A percentile compares a stretch with the other conserved stretches of the same genome.
Conservation (phyloP, 352 stramenopile species). For the Thalassiosira hispida region DNA sequence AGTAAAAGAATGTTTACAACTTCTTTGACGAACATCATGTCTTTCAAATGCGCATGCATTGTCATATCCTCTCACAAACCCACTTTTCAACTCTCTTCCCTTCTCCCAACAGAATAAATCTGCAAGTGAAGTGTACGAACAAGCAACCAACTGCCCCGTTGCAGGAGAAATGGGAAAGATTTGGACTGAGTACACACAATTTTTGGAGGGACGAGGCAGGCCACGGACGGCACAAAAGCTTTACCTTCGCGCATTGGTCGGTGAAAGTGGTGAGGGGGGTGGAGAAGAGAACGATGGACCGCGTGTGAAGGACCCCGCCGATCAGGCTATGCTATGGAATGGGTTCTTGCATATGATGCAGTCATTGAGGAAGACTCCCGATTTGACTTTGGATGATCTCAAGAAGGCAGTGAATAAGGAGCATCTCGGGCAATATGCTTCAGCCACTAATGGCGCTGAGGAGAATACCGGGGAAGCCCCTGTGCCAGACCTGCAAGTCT, state of each 20-base stretch:
- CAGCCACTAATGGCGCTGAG: background rate
- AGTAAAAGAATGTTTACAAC: conserved; percentile 19
- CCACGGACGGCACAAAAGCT: conserved; percentile 72
- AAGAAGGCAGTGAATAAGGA: conserved; percentile 69
- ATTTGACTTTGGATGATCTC: conserved; percentile 70
- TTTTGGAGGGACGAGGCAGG: conserved; percentile 71
- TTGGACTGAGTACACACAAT: conserved; percentile 78
- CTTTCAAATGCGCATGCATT: background rate
- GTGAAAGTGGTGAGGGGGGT: conserved; percentile 35
- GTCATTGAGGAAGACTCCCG: conserved; percentile 62
- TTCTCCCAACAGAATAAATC: conserved; percentile 58
- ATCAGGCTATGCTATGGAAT: conserved; percentile 74
- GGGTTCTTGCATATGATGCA: conserved; percentile 82
- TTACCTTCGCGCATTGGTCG: conserved; percentile 75
- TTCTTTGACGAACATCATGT: conserved; percentile 11
- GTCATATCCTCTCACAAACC: conserved; percentile 9
- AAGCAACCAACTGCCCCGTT: conserved; percentile 70
- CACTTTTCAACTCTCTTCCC: background rate
- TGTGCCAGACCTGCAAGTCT: conserved; percentile 14
- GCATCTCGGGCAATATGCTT: conserved; percentile 23
- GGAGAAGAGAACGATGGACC: conserved; percentile 21
- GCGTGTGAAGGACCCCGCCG: conserved; percentile 59
- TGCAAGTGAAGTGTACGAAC: conserved; percentile 78
- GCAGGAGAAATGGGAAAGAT: conserved; percentile 62
- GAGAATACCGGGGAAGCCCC: no score